Conservation (phyloP, 2,329 filamentous ascomycete species). For the Neobulgaria alba region DNA sequence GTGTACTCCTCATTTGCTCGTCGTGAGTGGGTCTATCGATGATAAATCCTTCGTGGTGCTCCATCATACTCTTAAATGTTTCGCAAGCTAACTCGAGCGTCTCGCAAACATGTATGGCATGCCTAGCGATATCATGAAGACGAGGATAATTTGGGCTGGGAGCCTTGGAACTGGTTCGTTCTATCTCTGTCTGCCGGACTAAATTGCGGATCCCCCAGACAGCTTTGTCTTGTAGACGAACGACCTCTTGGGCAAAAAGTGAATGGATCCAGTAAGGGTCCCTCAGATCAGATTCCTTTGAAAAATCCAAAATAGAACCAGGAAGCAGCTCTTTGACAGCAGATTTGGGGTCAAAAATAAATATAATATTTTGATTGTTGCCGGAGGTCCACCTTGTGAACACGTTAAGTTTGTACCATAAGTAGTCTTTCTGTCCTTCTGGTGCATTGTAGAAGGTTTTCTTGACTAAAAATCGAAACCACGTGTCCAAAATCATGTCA, state of each 20-base stretch:
- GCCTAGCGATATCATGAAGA: constrained; percentile 36
- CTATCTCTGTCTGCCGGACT: constrained; percentile 30
- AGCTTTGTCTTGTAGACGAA: constrained; percentile 28
- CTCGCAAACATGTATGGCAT: constrained; percentile 38
- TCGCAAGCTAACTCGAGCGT: constrained; percentile 31
- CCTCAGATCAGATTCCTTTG: too few species aligned
- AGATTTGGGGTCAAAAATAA: too few species aligned
- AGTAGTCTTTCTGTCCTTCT: constrained; percentile 4
- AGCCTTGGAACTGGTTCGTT: constrained; percentile 6
- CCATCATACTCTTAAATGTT: constrained; percentile 18
- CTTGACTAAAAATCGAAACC: constrained; percentile 6
- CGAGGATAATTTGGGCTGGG: constrained; percentile 29
- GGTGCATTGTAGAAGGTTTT: not conserved
- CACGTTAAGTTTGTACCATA: constrained; percentile 11
- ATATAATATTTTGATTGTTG: too few species aligned
- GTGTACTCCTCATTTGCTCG: not conserved
- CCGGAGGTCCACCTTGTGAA: constrained; percentile 5
- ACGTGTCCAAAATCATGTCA: constrained; percentile 1
- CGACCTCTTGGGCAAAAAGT: constrained; percentile 26
- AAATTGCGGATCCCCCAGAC: constrained; percentile 34
- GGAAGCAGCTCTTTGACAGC: too few species aligned
- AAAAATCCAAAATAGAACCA: too few species aligned
- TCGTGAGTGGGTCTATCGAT: not conserved
- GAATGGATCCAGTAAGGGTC: constrained; percentile 33
- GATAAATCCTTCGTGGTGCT: constrained; percentile 1